Evolutionary conservation across 2,329 filamentous ascomycete species (phyloP).

Genomic region (Clonostachys byssicola): DNA sequence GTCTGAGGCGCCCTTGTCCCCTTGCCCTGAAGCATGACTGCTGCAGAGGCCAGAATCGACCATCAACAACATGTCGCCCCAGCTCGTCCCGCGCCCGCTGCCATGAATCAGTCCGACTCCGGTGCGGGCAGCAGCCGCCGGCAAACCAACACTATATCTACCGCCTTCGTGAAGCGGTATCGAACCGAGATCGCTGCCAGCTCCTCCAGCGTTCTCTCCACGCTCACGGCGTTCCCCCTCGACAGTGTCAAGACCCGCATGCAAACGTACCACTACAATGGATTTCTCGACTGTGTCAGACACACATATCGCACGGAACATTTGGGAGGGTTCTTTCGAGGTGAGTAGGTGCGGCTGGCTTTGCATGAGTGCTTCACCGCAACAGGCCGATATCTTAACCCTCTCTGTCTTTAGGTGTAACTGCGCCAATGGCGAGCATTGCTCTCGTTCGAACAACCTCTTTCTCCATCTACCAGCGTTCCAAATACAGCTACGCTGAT

Average conservation of each 20-base stretch:
- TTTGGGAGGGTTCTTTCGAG: slow-evolving; percentile 74
- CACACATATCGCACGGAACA: slow-evolving; percentile 75
- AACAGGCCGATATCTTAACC: background rate
- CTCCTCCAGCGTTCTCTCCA: slow-evolving; percentile 73
- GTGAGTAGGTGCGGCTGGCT: slow-evolving; percentile 34
- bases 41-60: slow-evolving; percentile 24
- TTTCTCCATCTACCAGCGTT: slow-evolving; percentile 75
- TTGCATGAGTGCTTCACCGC: too few species aligned
- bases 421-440: slow-evolving; percentile 75
- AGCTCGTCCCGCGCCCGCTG: slow-evolving; percentile 15
- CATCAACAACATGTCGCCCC: slow-evolving; percentile 31
- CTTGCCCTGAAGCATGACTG: slow-evolving; percentile 20
- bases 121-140: slow-evolving; percentile 5
- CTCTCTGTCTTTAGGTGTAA: slow-evolving; percentile 50
- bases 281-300: slow-evolving; percentile 68
- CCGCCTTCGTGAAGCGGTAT: slow-evolving; percentile 64
- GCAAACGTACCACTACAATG: slow-evolving; percentile 79
- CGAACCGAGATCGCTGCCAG: slow-evolving; percentile 77
- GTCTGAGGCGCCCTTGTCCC: slow-evolving; percentile 10
- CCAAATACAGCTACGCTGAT: slow-evolving; percentile 69
- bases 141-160: slow-evolving; percentile 23
- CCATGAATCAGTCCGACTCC: slow-evolving; percentile 20
- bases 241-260: slow-evolving; percentile 89
- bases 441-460: slow-evolving; percentile 74
- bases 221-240: slow-evolving; percentile 76